Evolutionary conservation across 2,329 filamentous ascomycete genomes (phyloP).

Genomic region (Pyricularia grisea): DNA sequence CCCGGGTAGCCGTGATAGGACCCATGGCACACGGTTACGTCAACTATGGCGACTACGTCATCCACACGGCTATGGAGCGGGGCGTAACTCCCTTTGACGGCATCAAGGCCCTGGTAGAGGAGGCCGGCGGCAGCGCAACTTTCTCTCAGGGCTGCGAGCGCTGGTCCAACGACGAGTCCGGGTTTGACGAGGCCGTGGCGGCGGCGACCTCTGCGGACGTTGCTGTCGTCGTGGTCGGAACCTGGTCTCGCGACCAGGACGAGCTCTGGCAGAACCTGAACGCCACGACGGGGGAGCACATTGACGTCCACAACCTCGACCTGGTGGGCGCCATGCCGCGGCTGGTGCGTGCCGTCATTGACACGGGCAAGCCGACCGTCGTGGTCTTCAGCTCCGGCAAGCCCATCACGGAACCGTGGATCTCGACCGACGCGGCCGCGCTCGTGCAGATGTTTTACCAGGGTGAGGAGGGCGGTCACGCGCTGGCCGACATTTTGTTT

Average conservation of each 20-base stretch:
- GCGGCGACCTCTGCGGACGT: slow-evolving; percentile 59
- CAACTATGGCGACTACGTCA: slow-evolving; percentile 62
- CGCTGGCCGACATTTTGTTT: slow-evolving; percentile 56
- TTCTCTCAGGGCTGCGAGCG: slow-evolving; percentile 64
- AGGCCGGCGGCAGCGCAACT: slow-evolving; percentile 47
- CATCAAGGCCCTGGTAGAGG: slow-evolving; percentile 41
- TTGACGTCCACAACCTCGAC: slow-evolving; percentile 53
- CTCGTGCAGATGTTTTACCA: slow-evolving; percentile 70
- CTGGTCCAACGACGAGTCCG: slow-evolving; percentile 62
- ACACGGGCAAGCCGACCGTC: slow-evolving; percentile 57
- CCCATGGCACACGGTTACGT: slow-evolving; percentile 58
- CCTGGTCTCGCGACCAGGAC: slow-evolving; percentile 64
- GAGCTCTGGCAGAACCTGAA: slow-evolving; percentile 64
- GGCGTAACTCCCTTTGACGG: slow-evolving; percentile 64
- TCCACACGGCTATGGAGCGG: slow-evolving; percentile 50
- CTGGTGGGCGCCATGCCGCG: slow-evolving; percentile 62
- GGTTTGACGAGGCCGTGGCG: slow-evolving; percentile 56
- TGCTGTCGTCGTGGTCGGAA: slow-evolving; percentile 65
- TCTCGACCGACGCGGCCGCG: slow-evolving; percentile 53
- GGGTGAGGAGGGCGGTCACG: slow-evolving; percentile 57
- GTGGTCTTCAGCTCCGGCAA: slow-evolving; percentile 63
- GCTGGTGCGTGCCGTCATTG: slow-evolving; percentile 57
- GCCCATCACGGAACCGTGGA: slow-evolving; percentile 65
- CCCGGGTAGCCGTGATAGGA: slow-evolving; percentile 64
- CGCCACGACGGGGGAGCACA: slow-evolving; percentile 66